Conservation (phyloP, 2,329 filamentous ascomycete species). For the Colletotrichum abscissum region DNA sequence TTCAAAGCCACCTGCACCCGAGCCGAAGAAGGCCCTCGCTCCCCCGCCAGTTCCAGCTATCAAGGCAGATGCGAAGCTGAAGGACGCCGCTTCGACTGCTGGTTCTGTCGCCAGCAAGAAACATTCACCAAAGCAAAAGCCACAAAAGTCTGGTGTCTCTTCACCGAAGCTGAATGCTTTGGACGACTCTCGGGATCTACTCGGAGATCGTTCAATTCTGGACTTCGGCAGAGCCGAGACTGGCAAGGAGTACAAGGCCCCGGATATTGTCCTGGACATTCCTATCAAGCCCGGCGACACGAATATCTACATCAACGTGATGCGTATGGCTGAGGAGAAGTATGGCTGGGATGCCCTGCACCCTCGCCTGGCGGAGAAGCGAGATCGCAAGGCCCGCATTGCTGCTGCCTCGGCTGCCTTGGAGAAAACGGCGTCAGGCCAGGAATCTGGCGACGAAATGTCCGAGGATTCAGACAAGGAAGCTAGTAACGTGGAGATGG, state of each 20-base stretch:
- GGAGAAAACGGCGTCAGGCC: slow-evolving; percentile 77
- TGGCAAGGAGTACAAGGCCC: slow-evolving; percentile 70
- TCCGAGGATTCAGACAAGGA: slow-evolving; percentile 82
- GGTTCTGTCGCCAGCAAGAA: slow-evolving; percentile 50
- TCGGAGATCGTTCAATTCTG: slow-evolving; percentile 63
- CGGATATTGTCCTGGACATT: slow-evolving; percentile 86
- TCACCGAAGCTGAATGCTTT: slow-evolving; percentile 62
- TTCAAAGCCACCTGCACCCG: slow-evolving; percentile 44
- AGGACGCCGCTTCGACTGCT: slow-evolving; percentile 27
- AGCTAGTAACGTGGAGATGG: slow-evolving; percentile 91
- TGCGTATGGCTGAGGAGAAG: slow-evolving; percentile 89
- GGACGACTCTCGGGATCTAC: slow-evolving; percentile 53
- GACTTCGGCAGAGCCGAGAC: slow-evolving; percentile 70
- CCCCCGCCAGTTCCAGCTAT: slow-evolving; percentile 45
- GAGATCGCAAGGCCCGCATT: slow-evolving; percentile 87
- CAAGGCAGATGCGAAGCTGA: slow-evolving; percentile 31
- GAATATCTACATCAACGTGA: slow-evolving; percentile 96
- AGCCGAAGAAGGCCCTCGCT: slow-evolving; percentile 52
- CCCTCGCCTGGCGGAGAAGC: slow-evolving; percentile 88
- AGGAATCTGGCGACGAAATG: slow-evolving; percentile 84
- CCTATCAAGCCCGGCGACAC: slow-evolving; percentile 78
- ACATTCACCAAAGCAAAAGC: slow-evolving; percentile 59
- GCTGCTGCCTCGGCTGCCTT: slow-evolving; percentile 88
- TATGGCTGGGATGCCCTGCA: slow-evolving; percentile 96
- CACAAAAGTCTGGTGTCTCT: slow-evolving; percentile 51